phyloP scores from a whole-genome alignment of 768 basidiomycete species.

The Roridomyces roridus region DNA sequence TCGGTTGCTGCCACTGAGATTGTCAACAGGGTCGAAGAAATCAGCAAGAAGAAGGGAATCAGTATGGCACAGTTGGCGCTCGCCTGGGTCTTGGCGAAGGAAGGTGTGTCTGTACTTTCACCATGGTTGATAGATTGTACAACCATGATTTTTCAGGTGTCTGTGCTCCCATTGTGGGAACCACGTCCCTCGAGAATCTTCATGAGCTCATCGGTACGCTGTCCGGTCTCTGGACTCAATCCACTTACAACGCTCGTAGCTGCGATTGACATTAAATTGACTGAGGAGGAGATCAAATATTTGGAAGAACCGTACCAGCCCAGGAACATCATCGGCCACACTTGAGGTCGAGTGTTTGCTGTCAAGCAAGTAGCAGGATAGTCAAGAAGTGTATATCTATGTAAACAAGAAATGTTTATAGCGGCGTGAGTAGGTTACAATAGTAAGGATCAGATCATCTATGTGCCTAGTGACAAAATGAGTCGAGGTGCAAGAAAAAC shows the following conservation, averaged over 20 bases:
- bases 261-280: constrained; percentile 54
- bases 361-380: too few species aligned
- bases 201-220: constrained; percentile 54
- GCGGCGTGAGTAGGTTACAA: too few species aligned
- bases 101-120: constrained; percentile 32
- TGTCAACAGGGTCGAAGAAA: constrained; percentile 52
- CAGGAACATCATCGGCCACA: constrained; percentile 51
- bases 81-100: constrained; percentile 56
- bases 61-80: constrained; percentile 65
- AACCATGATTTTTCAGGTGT: constrained; percentile 49
- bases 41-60: constrained; percentile 56
- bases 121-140: neutral
- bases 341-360: constrained; percentile 27
- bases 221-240: neutral
- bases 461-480: constrained; percentile 1
- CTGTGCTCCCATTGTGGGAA: constrained; percentile 65
- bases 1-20: constrained; percentile 30
- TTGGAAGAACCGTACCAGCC: constrained; percentile 62
- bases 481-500: neutral
- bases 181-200: constrained; percentile 57
- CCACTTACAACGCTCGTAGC: constrained; percentile 28
- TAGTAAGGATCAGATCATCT: neutral
- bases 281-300: constrained; percentile 60
- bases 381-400: too few species aligned
- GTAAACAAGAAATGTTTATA: too few species aligned